Conservation (phyloP, 768 basidiomycete genomes). For the Tylopilus rubrobrunneus region DNA sequence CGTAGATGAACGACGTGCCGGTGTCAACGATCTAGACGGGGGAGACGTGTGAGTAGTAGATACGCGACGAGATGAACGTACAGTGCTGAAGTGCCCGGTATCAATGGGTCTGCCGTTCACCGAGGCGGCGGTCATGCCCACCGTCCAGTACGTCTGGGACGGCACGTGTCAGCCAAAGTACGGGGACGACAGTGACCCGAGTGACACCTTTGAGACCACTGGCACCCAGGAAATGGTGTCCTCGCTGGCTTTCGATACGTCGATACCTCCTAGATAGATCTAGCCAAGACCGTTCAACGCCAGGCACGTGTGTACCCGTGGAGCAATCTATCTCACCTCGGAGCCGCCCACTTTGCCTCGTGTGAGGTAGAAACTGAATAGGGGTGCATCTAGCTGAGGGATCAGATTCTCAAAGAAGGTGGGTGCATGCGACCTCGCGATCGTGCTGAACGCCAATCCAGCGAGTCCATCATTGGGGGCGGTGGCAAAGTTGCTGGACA, state of each 20-base stretch:
- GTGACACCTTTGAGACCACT: slow-evolving; percentile 34
- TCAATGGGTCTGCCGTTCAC: slow-evolving; percentile 27
- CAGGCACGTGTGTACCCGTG: not conserved
- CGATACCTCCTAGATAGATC: slow-evolving; percentile 30
- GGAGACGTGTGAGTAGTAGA: not conserved
- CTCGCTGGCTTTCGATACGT: slow-evolving; percentile 29
- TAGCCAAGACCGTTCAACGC: not conserved
- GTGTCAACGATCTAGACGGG: slow-evolving; percentile 61
- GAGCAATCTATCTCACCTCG: slow-evolving; percentile 35
- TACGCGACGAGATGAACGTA: slow-evolving; percentile 10
- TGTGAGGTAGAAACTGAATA: slow-evolving; percentile 61
- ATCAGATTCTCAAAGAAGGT: slow-evolving; percentile 69
- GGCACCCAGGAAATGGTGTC: slow-evolving; percentile 33
- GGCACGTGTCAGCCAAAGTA: not conserved
- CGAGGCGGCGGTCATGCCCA: slow-evolving; percentile 44
- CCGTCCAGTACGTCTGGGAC: slow-evolving; percentile 57
- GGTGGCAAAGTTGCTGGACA: slow-evolving; percentile 46
- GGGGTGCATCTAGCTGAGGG: slow-evolving; percentile 36
- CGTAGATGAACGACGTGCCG: slow-evolving; percentile 62
- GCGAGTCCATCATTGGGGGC: slow-evolving; percentile 56
- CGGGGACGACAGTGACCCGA: not conserved
- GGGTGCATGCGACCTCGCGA: slow-evolving; percentile 40
- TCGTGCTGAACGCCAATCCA: slow-evolving; percentile 59
- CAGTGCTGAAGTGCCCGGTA: slow-evolving; percentile 1
- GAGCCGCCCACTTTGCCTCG: slow-evolving; percentile 40